Base-by-base conservation (phyloP, 2,329 filamentous ascomycete genomes). In the Neobulgaria alba region DNA sequence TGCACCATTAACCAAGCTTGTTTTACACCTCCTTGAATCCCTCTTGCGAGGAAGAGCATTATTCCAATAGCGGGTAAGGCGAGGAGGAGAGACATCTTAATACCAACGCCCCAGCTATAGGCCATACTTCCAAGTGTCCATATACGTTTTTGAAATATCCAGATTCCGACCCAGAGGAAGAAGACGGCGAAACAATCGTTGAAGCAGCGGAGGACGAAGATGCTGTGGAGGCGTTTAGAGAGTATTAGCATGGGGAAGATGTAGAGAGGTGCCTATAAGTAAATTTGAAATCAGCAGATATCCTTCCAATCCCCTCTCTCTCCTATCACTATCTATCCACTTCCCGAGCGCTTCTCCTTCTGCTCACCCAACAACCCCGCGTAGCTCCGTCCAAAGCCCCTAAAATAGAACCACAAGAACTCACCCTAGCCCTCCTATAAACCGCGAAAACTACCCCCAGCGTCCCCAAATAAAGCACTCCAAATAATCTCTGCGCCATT, bases 1-100 rank as follows among this genome's bases (percentile, higher is more conserved):
- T 92, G 79, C 1, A 70, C 65, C 58, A 95, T 88, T 31, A 90
- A 67, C 61, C 75, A 68, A 2, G 77, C 84, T 51, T 88, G 72
- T 21, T 73, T 74, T 32, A 95, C 58, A 43, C 81, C 78, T 36
- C 73, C 69, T 39, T 67, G 60, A 41, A 85, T 71, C 0, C 87
- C 86, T 42, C 80, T 65, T 10, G 78, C 82, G 38, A 93, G 75
- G 46, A 93, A 77, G 26, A 93, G 69, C 23, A 94, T 66, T 7
- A 87, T 62, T 1, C 77, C 87, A 38, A 96, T 72, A 1, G 86
- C 88, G 1, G 92, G 92, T 31, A 93, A 73, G 5, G 80, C 76
- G 30, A 98, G 71, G 31, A 98, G 70, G 36, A 95, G 62, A 10
- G 85, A 86, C 92, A 98, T 98, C 67, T 98, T 98, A 54, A 92